These are phyloP conservation scores for Calonectria crousiana DNA, from an alignment of 2,329 filamentous ascomycete genomes.

Conservation along the genomic window DNA sequence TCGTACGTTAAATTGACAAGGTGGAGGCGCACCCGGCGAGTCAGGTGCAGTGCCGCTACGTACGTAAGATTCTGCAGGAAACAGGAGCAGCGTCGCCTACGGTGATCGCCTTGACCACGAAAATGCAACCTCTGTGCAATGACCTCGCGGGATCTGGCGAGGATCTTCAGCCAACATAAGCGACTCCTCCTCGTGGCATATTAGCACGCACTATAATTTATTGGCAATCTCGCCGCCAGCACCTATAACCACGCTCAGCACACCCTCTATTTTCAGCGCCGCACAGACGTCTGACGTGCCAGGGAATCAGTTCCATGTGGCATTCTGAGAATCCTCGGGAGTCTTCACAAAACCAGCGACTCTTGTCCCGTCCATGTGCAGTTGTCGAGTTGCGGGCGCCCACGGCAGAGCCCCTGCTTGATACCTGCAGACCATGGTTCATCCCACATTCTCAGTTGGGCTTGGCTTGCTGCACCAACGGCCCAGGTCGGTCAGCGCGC, in stretches of 20 bases:
- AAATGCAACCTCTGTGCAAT: neutral
- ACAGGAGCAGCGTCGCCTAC: neutral
- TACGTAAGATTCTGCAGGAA: neutral
- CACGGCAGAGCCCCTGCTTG: constrained; percentile 28
- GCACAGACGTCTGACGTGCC: neutral
- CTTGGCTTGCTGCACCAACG: constrained; percentile 37
- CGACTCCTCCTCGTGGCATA: neutral
- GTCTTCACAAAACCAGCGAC: neutral
- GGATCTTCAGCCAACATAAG: constrained; percentile 5
- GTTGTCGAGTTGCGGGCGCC: neutral
- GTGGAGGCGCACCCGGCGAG: neutral
- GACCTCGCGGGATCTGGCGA: neutral
- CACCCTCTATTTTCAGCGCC: constrained; percentile 1
- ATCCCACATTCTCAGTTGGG: constrained; percentile 40
- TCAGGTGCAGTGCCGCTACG: neutral
- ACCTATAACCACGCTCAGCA: constrained; percentile 11
- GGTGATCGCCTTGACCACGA: neutral
- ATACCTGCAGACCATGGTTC: constrained; percentile 37
- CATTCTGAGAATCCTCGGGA: neutral
- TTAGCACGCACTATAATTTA: constrained; percentile 13
- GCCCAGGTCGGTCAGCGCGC: constrained; percentile 28
- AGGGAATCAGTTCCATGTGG: neutral
- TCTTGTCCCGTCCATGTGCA: neutral
- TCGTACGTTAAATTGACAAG: constrained; percentile 6
- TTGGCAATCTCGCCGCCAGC: constrained; percentile 10